phyloP scores from a whole-genome alignment of 2,329 filamentous ascomycete species.

The Aquanectria penicillioides region DNA sequence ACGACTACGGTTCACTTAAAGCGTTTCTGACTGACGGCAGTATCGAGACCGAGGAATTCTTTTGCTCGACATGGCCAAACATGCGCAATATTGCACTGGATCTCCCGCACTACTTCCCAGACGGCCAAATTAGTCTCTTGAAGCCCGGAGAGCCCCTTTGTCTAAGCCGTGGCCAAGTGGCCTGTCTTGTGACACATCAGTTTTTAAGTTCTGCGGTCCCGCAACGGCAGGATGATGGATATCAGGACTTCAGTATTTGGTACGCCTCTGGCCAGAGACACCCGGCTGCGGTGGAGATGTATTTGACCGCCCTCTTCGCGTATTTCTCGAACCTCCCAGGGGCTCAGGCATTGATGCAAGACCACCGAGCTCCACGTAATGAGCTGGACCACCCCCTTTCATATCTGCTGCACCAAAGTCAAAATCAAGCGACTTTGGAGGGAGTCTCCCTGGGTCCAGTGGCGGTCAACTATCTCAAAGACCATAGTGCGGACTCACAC shows the following conservation, averaged over 20 bases:
- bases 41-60: conserved; percentile 9
- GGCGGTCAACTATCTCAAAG: conserved; percentile 24
- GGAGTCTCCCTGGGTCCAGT: conserved; percentile 23
- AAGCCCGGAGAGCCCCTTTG: conserved; percentile 17
- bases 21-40: neutral
- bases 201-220: conserved; percentile 42
- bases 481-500: conserved; percentile 40
- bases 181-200: conserved; percentile 46
- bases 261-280: conserved; percentile 46
- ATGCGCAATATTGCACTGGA: conserved; percentile 34
- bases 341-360: neutral
- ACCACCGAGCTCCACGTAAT: neutral
- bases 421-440: neutral
- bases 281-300: conserved; percentile 41
- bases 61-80: conserved; percentile 35
- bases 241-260: conserved; percentile 48
- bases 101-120: conserved; percentile 34
- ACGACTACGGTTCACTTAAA: conserved; percentile 37
- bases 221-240: conserved; percentile 38
- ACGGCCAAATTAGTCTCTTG: conserved; percentile 30
- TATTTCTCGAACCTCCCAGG: conserved; percentile 39
- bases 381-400: neutral
- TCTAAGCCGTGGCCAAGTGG: conserved; percentile 39
- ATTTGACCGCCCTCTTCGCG: conserved; percentile 42
- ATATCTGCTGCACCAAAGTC: conserved; percentile 38